These are phyloP conservation scores for Pichia nakasei DNA, from an alignment of 805 yeast genomes.

Conservation along the genomic window DNA sequence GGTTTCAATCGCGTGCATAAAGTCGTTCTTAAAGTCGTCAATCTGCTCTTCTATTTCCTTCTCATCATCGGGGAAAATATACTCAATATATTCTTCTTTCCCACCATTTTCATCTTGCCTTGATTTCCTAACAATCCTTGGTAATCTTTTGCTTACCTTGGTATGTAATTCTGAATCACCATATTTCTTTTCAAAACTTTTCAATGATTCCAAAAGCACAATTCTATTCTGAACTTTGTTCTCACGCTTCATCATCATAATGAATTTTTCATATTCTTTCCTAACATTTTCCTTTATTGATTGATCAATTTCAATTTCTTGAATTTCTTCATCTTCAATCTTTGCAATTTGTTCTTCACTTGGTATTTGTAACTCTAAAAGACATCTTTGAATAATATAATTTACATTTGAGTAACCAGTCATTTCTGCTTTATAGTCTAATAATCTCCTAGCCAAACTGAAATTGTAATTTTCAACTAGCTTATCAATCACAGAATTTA, in stretches of 20 bases:
- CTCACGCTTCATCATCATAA: conserved; percentile 32
- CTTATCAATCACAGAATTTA: not conserved
- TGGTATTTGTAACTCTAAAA: conserved; percentile 63
- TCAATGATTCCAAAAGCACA: conserved; percentile 50
- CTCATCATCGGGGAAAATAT: conserved; percentile 59
- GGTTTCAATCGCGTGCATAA: conserved; percentile 7
- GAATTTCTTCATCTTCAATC: conserved; percentile 15
- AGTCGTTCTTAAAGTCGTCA: conserved; percentile 7
- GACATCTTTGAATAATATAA: conserved; percentile 58
- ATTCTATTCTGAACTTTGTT: conserved; percentile 37
- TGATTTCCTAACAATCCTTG: conserved; percentile 41
- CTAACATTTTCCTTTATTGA: conserved; percentile 38
- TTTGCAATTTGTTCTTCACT: conserved; percentile 39
- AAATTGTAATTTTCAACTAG: conserved; percentile 5
- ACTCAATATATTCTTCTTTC: conserved; percentile 49
- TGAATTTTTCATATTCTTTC: conserved; percentile 45
- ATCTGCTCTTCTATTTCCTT: conserved; percentile 14
- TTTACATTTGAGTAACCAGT: conserved; percentile 17
- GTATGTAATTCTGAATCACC: conserved; percentile 38
- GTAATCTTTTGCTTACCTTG: conserved; percentile 39
- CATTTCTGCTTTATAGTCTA: conserved; percentile 2
- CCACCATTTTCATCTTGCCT: conserved; percentile 33
- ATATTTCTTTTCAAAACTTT: conserved; percentile 53
- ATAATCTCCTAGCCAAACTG: conserved; percentile 1
- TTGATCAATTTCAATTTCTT: conserved; percentile 33